Base-by-base conservation (phyloP, 306 rosid genomes). In the Gillenia trifoliata region DNA sequence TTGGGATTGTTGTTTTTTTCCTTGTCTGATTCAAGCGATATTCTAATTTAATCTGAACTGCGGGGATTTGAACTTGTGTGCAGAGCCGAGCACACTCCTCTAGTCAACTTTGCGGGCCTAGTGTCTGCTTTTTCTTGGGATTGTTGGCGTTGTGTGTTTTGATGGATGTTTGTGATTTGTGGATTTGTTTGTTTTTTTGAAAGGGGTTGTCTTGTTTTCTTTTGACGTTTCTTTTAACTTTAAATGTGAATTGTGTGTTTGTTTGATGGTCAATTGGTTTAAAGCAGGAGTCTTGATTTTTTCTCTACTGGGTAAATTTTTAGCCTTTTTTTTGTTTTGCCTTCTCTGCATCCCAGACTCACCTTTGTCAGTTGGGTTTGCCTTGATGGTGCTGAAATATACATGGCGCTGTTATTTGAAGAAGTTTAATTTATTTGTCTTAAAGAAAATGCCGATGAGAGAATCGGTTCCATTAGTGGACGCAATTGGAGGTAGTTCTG, bases 1-100 rank as follows among this genome's bases (percentile, higher is more conserved):
- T 6, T 65, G 71, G 59, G 45, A n/a, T 75, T 17, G 71, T 72
- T 66, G 49, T 80, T 57, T 62, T 54, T 71, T 71, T 40, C 69
- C 16, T 69, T 6, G 68, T 29, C 5, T 45, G 8, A 45, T 45
- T 4, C 2, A 19, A 45, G 7, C 19, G 50, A 45, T 15, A 15
- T 45, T 45, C 20, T 45, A 45, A 45, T 15, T 15, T 45, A 45
- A 45, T 45, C 52, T 4, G 13, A 45, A 45, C 31, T 45, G 17
- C 1, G 8, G 52, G 17, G 52, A 15, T 45, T 15, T 45, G 52
- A 15, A 15, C 20, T 15, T 45, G 20, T 15, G 17, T 15, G 20
- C 7, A 9, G 15, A 40, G 45, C 13, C 13, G 45, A 40, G 45
- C 13, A 45, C 16, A 1, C 52, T 15, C 7, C 52, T 45, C 6